Percentiles rank a stretch among this genome's conserved stretches.
phyloP scores from a whole-genome alignment of 495 filamentous ascomycete species.

The Daldinia childiae region DNA sequence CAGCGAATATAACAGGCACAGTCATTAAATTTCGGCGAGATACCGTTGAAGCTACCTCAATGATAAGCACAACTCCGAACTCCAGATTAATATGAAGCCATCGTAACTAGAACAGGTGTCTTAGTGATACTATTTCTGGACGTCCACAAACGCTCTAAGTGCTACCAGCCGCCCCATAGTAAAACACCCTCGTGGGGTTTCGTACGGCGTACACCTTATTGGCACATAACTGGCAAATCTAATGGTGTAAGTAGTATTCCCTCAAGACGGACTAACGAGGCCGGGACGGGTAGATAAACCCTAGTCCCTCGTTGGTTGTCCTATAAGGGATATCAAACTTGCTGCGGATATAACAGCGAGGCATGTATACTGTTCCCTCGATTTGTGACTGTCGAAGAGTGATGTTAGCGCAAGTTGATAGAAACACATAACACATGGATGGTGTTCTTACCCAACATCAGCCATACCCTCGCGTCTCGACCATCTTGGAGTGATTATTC shows the following conservation, averaged over 20 bases:
- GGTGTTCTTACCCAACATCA: background rate
- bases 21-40: background rate
- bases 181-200: background rate
- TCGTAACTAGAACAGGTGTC: background rate
- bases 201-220: background rate
- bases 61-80: background rate
- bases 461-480: background rate
- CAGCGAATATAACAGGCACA: background rate
- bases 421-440: background rate
- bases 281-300: background rate
- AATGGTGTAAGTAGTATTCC: background rate
- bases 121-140: background rate
- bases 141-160: background rate
- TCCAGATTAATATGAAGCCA: background rate
- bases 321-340: background rate
- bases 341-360: background rate
- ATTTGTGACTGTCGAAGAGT: background rate
- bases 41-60: background rate
- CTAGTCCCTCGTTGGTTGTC: background rate
- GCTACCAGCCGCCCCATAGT: background rate
- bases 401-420: background rate
- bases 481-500: background rate
- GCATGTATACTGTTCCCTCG: background rate
- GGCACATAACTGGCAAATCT: background rate
- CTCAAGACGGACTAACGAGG: background rate